Conservation (phyloP, 192 early-diverging fungal genomes). For the Coemansia sp. region DNA sequence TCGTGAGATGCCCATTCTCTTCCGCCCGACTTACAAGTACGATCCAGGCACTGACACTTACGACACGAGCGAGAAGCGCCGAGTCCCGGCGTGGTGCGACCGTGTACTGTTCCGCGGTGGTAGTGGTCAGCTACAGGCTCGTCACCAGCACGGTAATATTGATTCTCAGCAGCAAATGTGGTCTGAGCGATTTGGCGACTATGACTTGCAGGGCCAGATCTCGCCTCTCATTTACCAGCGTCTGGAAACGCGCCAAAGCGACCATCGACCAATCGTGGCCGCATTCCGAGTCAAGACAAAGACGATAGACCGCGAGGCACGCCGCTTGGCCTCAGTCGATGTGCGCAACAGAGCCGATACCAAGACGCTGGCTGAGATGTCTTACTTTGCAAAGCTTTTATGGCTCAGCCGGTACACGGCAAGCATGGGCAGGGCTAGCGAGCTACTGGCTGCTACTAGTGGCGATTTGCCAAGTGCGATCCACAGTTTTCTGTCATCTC, state of each 20-base stretch:
- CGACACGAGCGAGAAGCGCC: slow-evolving; percentile 91
- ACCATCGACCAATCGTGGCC: slow-evolving; percentile 84
- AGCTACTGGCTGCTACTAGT: slow-evolving; percentile 22
- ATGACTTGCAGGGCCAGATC: slow-evolving; percentile 29
- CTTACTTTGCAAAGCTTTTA: slow-evolving; percentile 30
- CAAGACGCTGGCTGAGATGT: slow-evolving; percentile 44
- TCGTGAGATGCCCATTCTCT: slow-evolving; percentile 73
- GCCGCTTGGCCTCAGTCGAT: slow-evolving; percentile 51
- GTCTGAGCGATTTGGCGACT: slow-evolving; percentile 12
- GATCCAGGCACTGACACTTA: slow-evolving; percentile 82
- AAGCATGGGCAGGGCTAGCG: slow-evolving; percentile 19
- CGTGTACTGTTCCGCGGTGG: slow-evolving; percentile 72
- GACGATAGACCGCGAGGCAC: slow-evolving; percentile 57
- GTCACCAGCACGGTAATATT: background rate
- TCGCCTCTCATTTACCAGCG: slow-evolving; percentile 63
- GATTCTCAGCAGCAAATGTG: slow-evolving; percentile 6
- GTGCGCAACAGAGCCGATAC: slow-evolving; percentile 56
- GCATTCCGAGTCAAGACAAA: slow-evolving; percentile 67
- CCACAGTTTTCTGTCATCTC: slow-evolving; percentile 1
- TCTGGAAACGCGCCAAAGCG: slow-evolving; percentile 71
- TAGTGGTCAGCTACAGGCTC: slow-evolving; percentile 9
- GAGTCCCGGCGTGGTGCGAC: slow-evolving; percentile 97
- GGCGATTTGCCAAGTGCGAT: slow-evolving; percentile 34
- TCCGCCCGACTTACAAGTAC: slow-evolving; percentile 98
- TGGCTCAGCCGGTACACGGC: slow-evolving; percentile 40